Evolutionary conservation across 2,329 filamentous ascomycete species (phyloP).

Genomic region (Aspergillus carbonarius): DNA sequence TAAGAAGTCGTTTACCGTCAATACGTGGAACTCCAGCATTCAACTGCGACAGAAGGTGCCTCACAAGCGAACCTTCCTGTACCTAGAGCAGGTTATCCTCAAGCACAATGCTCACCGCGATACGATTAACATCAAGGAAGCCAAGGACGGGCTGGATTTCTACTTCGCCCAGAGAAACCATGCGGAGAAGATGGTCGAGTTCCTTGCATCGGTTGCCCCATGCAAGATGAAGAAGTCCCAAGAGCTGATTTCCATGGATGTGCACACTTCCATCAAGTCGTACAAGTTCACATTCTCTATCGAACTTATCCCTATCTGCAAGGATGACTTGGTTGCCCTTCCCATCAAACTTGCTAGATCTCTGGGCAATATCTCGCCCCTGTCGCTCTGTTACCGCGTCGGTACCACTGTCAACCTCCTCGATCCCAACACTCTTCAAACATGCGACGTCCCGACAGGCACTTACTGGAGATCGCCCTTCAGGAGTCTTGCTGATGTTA

Average conservation of each 20-base stretch:
- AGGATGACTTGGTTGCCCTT: conserved; percentile 92
- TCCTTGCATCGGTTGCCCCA: conserved; percentile 78
- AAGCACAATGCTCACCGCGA: conserved; percentile 91
- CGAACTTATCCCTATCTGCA: conserved; percentile 91
- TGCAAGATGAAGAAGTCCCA: conserved; percentile 80
- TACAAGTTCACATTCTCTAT: conserved; percentile 94
- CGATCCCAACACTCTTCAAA: conserved; percentile 88
- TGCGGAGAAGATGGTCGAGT: conserved; percentile 89
- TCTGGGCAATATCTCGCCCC: conserved; percentile 81
- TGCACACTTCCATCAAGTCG: conserved; percentile 83
- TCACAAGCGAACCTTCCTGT: conserved; percentile 84
- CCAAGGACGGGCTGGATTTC: conserved; percentile 93
- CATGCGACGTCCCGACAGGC: conserved; percentile 75
- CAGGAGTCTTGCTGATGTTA: conserved; percentile 75
- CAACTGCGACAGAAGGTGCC: conserved; percentile 96
- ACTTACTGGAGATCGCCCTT: conserved; percentile 94
- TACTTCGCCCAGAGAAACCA: conserved; percentile 88
- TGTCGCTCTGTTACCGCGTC: conserved; percentile 82
- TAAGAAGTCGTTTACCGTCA: conserved; percentile 91
- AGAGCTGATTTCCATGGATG: conserved; percentile 89
- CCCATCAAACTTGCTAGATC: conserved; percentile 86
- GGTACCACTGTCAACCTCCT: conserved; percentile 87
- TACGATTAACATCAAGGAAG: conserved; percentile 97
- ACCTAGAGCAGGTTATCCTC: conserved; percentile 89
- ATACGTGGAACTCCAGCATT: conserved; percentile 89